Conservation (phyloP, 2,329 filamentous ascomycete species). For the Pseudocercospora fijiensis region DNA sequence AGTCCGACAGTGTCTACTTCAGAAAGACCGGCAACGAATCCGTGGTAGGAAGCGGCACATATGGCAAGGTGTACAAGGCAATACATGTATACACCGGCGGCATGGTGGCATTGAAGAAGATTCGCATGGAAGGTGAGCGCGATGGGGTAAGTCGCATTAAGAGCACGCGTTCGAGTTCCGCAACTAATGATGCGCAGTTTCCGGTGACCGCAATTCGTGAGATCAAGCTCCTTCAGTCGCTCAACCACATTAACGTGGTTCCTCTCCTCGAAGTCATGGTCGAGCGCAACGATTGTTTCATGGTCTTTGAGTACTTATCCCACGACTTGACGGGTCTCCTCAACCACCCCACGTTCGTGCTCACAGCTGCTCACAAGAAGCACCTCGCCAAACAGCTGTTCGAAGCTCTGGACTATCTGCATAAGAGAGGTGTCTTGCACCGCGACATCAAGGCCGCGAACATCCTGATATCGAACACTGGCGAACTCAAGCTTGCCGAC, state of each 20-base stretch:
- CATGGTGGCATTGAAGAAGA: conserved; percentile 82
- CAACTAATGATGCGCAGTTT: conserved; percentile 52
- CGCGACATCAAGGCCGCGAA: conserved; percentile 98
- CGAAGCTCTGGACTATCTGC: conserved; percentile 88
- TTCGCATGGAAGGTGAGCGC: conserved; percentile 88
- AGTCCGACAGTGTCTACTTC: conserved; percentile 88
- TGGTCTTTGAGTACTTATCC: conserved; percentile 98
- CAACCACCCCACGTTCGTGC: conserved; percentile 87
- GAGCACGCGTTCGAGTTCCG: background rate
- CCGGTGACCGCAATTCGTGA: conserved; percentile 88
- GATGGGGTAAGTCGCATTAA: conserved; percentile 60
- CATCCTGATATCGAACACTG: conserved; percentile 86
- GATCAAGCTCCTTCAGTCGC: conserved; percentile 85
- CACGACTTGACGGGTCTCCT: conserved; percentile 93
- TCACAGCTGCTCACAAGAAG: conserved; percentile 85
- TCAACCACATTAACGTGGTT: conserved; percentile 80
- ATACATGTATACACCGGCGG: conserved; percentile 86
- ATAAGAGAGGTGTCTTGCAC: conserved; percentile 88
- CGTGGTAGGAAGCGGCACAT: conserved; percentile 91
- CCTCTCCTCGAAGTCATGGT: conserved; percentile 92
- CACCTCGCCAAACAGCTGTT: conserved; percentile 91
- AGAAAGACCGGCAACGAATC: conserved; percentile 97
- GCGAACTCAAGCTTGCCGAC: conserved; percentile 87
- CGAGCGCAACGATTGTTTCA: conserved; percentile 96
- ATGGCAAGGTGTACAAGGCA: conserved; percentile 94